Evolutionary conservation across 2,329 filamentous ascomycete species (phyloP).

Genomic region (Catunica adiposa): DNA sequence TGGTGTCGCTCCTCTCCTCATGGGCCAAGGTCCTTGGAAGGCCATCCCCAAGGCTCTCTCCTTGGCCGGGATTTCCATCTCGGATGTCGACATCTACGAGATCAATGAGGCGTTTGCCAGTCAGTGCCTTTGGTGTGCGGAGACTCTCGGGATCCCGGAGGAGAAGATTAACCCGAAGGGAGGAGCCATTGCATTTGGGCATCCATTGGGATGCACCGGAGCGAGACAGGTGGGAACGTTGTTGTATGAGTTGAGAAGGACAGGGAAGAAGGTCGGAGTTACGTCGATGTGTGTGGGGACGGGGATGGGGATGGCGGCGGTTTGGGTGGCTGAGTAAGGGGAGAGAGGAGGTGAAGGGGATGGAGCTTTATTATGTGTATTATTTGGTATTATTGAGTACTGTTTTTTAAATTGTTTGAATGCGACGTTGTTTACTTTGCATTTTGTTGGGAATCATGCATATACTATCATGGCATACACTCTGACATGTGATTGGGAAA

Average conservation of each 20-base stretch:
- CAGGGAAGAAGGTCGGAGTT: conserved; percentile 68
- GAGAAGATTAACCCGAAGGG: conserved; percentile 97
- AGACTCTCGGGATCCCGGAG: conserved; percentile 64
- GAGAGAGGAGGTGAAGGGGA: neutral
- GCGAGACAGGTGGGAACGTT: conserved; percentile 86
- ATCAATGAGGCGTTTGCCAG: conserved; percentile 98
- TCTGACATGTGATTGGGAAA: neutral
- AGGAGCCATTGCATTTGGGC: conserved; percentile 88
- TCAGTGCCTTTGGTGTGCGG: conserved; percentile 85
- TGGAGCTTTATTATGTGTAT: neutral
- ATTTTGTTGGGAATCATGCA: too few relatives aligned
- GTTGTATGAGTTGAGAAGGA: conserved; percentile 76
- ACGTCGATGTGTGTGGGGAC: conserved; percentile 96
- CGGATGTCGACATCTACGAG: conserved; percentile 93
- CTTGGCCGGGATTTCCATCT: conserved; percentile 69
- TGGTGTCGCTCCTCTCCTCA: conserved; percentile 80
- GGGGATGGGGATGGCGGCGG: conserved; percentile 93
- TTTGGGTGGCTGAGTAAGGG: conserved; percentile 79
- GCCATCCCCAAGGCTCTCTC: conserved; percentile 84
- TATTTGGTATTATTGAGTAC: neutral
- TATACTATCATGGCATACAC: too few relatives aligned
- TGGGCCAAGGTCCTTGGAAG: conserved; percentile 92
- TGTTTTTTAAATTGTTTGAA: neutral
- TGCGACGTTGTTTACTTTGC: too few relatives aligned
- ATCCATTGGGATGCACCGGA: conserved; percentile 87